Percentiles rank a stretch among this genome's conserved stretches.
These are phyloP conservation scores for Melanogaster broomeanus DNA, from an alignment of 768 basidiomycete species.

Conservation along the genomic window DNA sequence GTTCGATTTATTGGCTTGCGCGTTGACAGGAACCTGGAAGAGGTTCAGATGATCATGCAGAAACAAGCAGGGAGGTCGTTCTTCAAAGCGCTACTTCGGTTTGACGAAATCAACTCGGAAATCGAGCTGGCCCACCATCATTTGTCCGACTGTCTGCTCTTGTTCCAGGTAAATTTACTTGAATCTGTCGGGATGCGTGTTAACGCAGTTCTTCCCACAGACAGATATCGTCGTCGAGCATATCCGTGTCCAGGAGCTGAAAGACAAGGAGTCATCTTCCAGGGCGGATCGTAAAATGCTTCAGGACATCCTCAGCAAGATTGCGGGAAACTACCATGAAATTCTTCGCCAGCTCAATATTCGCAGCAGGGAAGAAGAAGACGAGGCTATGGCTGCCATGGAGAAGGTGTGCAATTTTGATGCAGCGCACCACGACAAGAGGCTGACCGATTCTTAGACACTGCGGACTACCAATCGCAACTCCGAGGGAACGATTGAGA, in stretches of 20 bases:
- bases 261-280: not conserved
- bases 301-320: not conserved
- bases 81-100: conserved; percentile 3
- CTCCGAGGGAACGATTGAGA: not conserved
- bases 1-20: too few relatives aligned
- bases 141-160: not conserved
- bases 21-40: conserved; percentile 2
- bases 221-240: not conserved
- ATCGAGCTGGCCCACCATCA: not conserved
- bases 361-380: not conserved
- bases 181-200: not conserved
- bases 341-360: not conserved
- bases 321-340: conserved; percentile 1
- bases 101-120: not conserved
- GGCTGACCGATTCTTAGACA: not conserved
- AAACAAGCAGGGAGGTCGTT: conserved; percentile 2
- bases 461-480: not conserved
- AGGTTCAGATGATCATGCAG: conserved; percentile 1
- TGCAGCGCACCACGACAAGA: too few relatives aligned
- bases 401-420: not conserved
- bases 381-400: conserved; percentile 4
- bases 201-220: not conserved
- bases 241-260: not conserved
- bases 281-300: not conserved
- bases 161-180: not conserved